These are phyloP conservation scores for Capronia coronata DNA, from an alignment of 2,329 filamentous ascomycete genomes.

Conservation along the genomic window DNA sequence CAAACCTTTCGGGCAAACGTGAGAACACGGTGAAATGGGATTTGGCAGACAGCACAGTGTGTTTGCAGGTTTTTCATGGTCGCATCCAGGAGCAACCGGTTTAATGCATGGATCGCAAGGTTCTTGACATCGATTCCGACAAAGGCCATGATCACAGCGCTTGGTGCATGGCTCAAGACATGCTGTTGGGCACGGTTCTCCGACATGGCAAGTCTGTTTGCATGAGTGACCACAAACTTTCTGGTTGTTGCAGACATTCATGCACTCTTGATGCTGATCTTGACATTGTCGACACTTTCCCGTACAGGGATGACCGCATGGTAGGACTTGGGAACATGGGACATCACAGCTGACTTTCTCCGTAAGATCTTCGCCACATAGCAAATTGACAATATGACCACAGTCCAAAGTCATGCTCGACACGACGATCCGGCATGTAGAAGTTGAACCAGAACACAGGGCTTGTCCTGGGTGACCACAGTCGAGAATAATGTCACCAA, in stretches of 20 bases:
- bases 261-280: constrained; percentile 9
- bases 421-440: constrained; percentile 17
- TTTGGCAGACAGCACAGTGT: constrained; percentile 25
- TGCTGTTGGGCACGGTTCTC: constrained; percentile 18
- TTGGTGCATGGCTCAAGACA: constrained; percentile 24
- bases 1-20: constrained; percentile 12
- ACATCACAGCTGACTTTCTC: constrained; percentile 6
- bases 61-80: constrained; percentile 9
- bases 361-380: constrained; percentile 19
- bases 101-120: constrained; percentile 26
- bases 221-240: constrained; percentile 24
- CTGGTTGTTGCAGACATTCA: constrained; percentile 7
- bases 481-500: constrained; percentile 14
- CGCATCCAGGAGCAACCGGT: constrained; percentile 6
- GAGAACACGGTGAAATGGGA: constrained; percentile 14
- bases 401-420: constrained; percentile 14
- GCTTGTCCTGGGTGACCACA: constrained; percentile 24
- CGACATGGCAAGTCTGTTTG: constrained; percentile 22
- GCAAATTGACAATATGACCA: constrained; percentile 22
- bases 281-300: constrained; percentile 12
- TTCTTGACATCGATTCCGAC: constrained; percentile 22
- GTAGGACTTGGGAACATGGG: constrained; percentile 17
- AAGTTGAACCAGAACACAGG: constrained; percentile 22
- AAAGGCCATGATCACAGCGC: constrained; percentile 24
- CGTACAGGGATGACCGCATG: constrained; percentile 26